Evolutionary conservation across 805 yeast species (phyloP), one percentile per base, ranked within the genome.

Genomic region (Cyberlindnera samutprakarnensis): DNA sequence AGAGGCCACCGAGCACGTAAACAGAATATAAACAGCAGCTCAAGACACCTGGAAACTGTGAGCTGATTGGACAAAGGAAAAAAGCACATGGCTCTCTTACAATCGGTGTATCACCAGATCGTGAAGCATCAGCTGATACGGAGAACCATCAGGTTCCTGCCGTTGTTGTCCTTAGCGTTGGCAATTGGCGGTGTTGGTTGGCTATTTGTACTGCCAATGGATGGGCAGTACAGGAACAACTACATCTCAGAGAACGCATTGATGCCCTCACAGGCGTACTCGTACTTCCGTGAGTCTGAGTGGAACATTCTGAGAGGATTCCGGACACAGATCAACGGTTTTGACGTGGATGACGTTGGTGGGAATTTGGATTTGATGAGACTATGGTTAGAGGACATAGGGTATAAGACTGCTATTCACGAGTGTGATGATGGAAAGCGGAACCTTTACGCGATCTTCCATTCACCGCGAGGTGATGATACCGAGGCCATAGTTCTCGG

Each of bases 231-330:
- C 54, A 65, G 96, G 34, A 59, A 66, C 41, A 86, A 96, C 2
- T 92, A 92, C 54, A 81, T 88, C 10, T 81, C 94, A 7, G 99
- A 92, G 52, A 92, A 92, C 57, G 99, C 99, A 20, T 64, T 92
- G 54, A 78, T 92, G 84, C 96, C 99, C 7, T 88, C 94, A 1
- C 97, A 92, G 54, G 97, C 92, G 3, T 78, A 79, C 45, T 78
- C 94, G 16, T 87, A 86, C 53, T 92, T 84, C 54, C 68, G 96
- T 34, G 97, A 90, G 50, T 75, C 86, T 25, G 97, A 92, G 53
- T 92, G 97, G 96, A 85, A 88, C 48, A 64, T 82, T 34, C 72
- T 86, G 20, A 65, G 97, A 36, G 98, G 96, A 0, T 86, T 78
- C 51, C 68, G 95, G 38, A 32, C 53, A 36, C 47, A 60, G 57